These are phyloP conservation scores for Penicillium sclerotigenum DNA, from an alignment of 2,329 filamentous ascomycete species.

Conservation along the genomic window DNA sequence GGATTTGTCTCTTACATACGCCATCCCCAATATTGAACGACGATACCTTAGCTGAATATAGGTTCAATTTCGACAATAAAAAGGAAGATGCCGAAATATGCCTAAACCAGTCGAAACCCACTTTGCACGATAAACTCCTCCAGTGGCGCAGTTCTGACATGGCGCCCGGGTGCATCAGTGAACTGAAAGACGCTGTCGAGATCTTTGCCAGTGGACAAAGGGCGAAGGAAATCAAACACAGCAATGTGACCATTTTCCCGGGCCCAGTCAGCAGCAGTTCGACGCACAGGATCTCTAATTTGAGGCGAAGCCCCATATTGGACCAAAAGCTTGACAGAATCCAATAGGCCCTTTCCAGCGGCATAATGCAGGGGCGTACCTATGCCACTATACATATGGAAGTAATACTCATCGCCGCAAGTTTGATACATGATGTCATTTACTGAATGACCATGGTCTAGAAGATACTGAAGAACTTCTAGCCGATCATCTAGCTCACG, in stretches of 20 bases:
- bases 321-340: neutral
- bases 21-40: too few relatives aligned
- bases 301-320: neutral
- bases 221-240: neutral
- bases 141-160: neutral
- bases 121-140: neutral
- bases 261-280: neutral
- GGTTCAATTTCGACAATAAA: too few relatives aligned
- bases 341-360: neutral
- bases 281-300: neutral
- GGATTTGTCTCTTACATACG: too few relatives aligned
- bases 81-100: too few relatives aligned
- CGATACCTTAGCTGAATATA: too few relatives aligned
- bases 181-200: neutral
- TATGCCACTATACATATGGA: neutral
- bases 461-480: neutral
- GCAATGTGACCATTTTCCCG: neutral
- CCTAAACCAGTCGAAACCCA: neutral
- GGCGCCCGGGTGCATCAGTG: neutral
- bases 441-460: neutral
- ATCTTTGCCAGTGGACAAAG: neutral
- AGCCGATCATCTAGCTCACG: neutral
- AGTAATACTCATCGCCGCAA: neutral
- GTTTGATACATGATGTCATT: neutral
- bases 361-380: neutral